Evolutionary conservation across 2,329 filamentous ascomycete species (phyloP), one percentile per base, ranked within the genome.

Genomic region (Cucurbitaria berberidis): DNA sequence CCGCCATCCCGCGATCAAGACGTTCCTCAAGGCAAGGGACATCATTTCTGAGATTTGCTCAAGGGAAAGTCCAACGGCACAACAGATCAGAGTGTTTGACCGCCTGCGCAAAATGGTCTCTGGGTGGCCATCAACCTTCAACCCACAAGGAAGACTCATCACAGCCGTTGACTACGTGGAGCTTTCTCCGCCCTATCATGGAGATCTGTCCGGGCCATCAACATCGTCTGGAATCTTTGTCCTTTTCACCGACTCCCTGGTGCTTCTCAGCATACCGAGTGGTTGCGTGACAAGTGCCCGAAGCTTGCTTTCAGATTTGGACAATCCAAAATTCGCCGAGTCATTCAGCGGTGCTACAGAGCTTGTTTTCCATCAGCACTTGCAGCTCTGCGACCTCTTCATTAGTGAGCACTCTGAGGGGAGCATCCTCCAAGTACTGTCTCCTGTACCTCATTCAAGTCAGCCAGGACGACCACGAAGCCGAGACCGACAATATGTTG

Each of bases 21-120:
- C 84, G 2, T 88, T 99, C 77, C 84, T 97, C 36, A 93, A 91
- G 70, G 93, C 95, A 0, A 85, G 93, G 61, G 95, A 98, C 72
- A 90, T 96, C 47, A 92, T 99, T 62, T 92, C 93, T 18, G 95
- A 96, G 48, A 99, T 99, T 38, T 99, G 95, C 75, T 96, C 93
- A 15, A 88, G 97, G 77, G 93, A 97, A 66, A 82, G 89, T 78
- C 70, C 89, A 67, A 67, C 81, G 74, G 76, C 80, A 3, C 89
- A 91, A 67, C 89, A 91, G 62, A 86, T 87, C 9, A 89, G 90
- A 62, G 81, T 91, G 39, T 84, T 89, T 29, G 89, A 86, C 62
- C 86, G 90, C 36, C 78, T 97, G 42, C 87, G 88, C 58, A 88
- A 88, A 60, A 84, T 95, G 73, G 84, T 96, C 36, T 86, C 90